Evolutionary conservation across 257 asterid species (phyloP), one percentile per base, ranked within the genome.

Genomic region (Capsicum pubescens): DNA sequence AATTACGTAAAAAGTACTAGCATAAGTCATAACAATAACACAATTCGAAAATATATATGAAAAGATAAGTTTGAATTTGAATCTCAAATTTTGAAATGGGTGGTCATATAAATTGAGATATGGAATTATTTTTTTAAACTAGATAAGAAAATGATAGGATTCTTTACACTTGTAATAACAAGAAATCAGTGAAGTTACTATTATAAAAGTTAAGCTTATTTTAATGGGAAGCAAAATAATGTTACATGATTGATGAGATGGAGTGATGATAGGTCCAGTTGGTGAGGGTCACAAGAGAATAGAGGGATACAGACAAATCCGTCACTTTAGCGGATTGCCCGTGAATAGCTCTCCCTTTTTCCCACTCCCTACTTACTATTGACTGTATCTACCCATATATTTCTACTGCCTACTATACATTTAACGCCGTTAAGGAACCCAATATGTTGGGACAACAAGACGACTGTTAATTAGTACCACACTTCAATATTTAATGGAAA

Each of bases 241-340:
- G 35, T 63, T 63, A 63, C 26, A 63, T 6, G 9, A 64, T 64
- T 32, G 44, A 64, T 64, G 44, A 64, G 71, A 64, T 11, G 9
- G 9, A 5, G 70, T 21, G 70, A 63, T 10, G 2, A 26, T 26
- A 61, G 1, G 15, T 54, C 81, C 19, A 26, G 63, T 26, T 76
- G 61, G 61, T 50, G 3, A 72, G 7, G 60, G 57, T 46, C 9
- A 72, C 9, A 19, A 48, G 42, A 72, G 46, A 39, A 39, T 39
- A 39, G 44, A 39, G 44, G 44, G 44, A 52, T 50, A 21, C 46
- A 52, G 39, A 54, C 81, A 76, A 76, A 76, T 26, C 21, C 5
- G 56, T 70, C 19, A 76, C 48, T 76, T 76, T 72, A 52, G 8
- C 48, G 64, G 50, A 77, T 13, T 54, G 64, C 10, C 81, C 81